Conservation (phyloP, 2,329 filamentous ascomycete genomes). For the Tolypocladium pustulatum region DNA sequence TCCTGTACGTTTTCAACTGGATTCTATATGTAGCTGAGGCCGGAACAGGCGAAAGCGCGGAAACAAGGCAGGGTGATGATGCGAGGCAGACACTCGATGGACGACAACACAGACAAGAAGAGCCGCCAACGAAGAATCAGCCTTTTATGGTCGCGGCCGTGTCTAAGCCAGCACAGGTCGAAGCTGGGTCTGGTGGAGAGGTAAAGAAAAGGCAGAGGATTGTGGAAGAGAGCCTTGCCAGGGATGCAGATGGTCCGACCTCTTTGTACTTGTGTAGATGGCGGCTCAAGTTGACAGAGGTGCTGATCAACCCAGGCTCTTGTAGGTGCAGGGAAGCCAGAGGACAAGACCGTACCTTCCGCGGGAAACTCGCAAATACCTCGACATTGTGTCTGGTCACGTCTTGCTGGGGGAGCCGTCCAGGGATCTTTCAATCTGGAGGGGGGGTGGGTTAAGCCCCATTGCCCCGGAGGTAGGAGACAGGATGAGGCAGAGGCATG, state of each 20-base stretch:
- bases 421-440: background rate
- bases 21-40: background rate
- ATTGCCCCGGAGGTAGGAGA: background rate
- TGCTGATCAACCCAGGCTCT: constrained; percentile 5
- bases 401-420: background rate
- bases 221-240: constrained; percentile 5
- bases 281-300: constrained; percentile 7
- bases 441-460: background rate
- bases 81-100: background rate
- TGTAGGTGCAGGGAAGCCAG: constrained; percentile 3
- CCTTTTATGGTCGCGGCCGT: constrained; percentile 17
- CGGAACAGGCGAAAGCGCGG: background rate
- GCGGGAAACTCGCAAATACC: constrained; percentile 3
- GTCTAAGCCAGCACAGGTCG: constrained; percentile 8
- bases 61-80: background rate
- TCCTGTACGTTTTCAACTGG: background rate
- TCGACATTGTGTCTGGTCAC: constrained; percentile 1
- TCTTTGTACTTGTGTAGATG: constrained; percentile 11
- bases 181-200: constrained; percentile 7
- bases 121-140: constrained; percentile 7
- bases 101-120: background rate
- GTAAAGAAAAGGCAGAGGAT: constrained; percentile 1
- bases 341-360: constrained; percentile 2
- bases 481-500: background rate
- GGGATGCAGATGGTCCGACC: constrained; percentile 9